phyloP scores from a whole-genome alignment of 768 basidiomycete species.

The Auricularia sp. region DNA sequence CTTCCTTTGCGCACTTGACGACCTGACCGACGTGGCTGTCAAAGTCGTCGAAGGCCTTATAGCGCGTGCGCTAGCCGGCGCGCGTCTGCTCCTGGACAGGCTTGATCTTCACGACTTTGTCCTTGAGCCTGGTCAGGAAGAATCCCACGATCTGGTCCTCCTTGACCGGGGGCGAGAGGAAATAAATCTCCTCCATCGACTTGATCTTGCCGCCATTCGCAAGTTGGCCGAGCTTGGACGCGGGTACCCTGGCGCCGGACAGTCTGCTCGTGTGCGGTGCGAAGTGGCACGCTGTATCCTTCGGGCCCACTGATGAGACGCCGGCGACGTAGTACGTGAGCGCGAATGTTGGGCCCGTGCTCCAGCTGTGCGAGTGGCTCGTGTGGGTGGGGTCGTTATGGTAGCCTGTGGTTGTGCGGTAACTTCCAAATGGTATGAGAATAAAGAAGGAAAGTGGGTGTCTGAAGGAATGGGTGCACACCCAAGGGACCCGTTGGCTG shows the following conservation, averaged over 20 bases:
- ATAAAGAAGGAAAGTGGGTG: no score
- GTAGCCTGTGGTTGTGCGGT: slow-evolving; percentile 45
- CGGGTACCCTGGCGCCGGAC: slow-evolving; percentile 66
- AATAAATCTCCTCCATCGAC: slow-evolving; percentile 99
- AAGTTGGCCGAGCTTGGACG: slow-evolving; percentile 98
- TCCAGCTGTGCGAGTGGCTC: slow-evolving; percentile 51
- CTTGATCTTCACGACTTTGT: slow-evolving; percentile 99
- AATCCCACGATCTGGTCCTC: slow-evolving; percentile 99
- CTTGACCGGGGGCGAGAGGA: slow-evolving; percentile 98
- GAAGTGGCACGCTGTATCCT: slow-evolving; percentile 37
- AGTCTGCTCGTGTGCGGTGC: slow-evolving; percentile 35
- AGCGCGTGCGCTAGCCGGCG: slow-evolving; percentile 97
- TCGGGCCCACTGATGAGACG: slow-evolving; percentile 36
- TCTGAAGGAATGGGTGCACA: slow-evolving; percentile 14
- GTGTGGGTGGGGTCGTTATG: slow-evolving; percentile 48
- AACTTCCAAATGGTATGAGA: no score
- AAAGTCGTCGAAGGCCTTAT: slow-evolving; percentile 99
- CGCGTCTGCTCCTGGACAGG: slow-evolving; percentile 99
- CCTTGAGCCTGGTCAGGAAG: slow-evolving; percentile 99
- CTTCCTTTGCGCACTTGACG: slow-evolving; percentile 99
- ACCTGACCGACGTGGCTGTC: slow-evolving; percentile 98
- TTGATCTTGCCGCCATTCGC: slow-evolving; percentile 99
- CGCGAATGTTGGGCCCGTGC: slow-evolving; percentile 45
- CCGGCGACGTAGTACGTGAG: slow-evolving; percentile 48
- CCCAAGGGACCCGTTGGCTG: slow-evolving; percentile 38